A percentile compares a stretch with the other conserved stretches of the same genome.
Conservation (phyloP, 192 early-diverging fungal genomes). For the Backusella luteola region DNA sequence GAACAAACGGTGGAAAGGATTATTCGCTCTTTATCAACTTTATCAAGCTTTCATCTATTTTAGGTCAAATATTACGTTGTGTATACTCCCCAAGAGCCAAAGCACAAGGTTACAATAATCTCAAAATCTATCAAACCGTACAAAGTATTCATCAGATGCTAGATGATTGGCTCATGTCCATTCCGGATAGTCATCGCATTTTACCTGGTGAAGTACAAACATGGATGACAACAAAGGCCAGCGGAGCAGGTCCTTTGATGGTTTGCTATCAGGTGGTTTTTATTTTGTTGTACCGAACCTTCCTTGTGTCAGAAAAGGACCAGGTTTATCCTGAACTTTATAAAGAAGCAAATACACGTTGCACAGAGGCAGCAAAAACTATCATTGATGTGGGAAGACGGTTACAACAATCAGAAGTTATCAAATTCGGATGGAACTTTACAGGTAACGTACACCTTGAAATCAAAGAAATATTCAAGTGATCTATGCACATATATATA, state of each 20-base stretch:
- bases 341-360: neutral
- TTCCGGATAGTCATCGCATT: constrained; percentile 19
- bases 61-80: constrained; percentile 31
- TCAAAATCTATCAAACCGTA: constrained; percentile 11
- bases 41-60: constrained; percentile 30
- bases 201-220: neutral
- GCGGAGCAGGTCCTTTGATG: constrained; percentile 22
- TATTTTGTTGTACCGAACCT: constrained; percentile 31
- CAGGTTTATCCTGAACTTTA: neutral
- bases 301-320: constrained; percentile 12
- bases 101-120: constrained; percentile 12
- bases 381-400: constrained; percentile 23
- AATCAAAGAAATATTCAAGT: neutral
- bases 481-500: neutral
- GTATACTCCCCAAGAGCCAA: constrained; percentile 35
- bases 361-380: constrained; percentile 24
- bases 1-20: neutral
- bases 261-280: constrained; percentile 33
- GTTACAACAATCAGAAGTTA: constrained; percentile 3
- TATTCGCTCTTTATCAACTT: constrained; percentile 31
- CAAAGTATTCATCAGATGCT: constrained; percentile 19
- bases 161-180: constrained; percentile 18
- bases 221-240: neutral
- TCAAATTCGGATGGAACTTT: constrained; percentile 27
- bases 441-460: constrained; percentile 9